phyloP scores from a whole-genome alignment of 148 eudicot genomes.

The Persicaria tinctoria region DNA sequence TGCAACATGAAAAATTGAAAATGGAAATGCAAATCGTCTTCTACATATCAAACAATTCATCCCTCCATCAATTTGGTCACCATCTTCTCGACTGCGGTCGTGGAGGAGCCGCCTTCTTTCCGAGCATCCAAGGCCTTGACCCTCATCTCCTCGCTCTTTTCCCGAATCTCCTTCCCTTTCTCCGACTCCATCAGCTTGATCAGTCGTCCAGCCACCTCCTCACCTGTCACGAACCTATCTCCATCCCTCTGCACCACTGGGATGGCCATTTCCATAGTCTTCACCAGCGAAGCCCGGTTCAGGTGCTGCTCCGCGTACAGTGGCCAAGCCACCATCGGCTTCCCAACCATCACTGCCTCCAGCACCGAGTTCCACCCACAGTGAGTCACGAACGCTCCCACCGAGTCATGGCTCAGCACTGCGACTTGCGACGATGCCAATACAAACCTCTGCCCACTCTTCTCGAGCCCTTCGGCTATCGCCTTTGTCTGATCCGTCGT shows the following conservation, averaged over 20 bases:
- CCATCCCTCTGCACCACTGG: constrained; percentile 10
- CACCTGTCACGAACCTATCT: constrained; percentile 11
- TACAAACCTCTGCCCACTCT: constrained; percentile 18
- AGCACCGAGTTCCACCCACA: constrained; percentile 32
- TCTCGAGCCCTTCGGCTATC: constrained; percentile 21
- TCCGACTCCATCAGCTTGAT: constrained; percentile 13
- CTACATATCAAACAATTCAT: too few species aligned
- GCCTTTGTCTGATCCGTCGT: constrained; percentile 18
- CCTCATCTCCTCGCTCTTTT: constrained; percentile 7
- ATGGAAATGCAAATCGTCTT: too few species aligned
- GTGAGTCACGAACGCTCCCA: constrained; percentile 27
- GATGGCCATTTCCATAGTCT: constrained; percentile 22
- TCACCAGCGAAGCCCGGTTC: constrained; percentile 21
- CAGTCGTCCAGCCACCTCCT: constrained; percentile 7
- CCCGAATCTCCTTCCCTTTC: constrained; percentile 8
- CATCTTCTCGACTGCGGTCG: constrained; percentile 4
- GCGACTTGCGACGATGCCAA: constrained; percentile 17
- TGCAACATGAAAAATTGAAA: too few species aligned
- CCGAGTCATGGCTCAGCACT: constrained; percentile 20
- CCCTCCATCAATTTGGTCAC: not conserved
- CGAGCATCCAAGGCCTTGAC: constrained; percentile 13
- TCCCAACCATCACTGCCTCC: constrained; percentile 21
- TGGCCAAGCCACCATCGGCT: constrained; percentile 30
- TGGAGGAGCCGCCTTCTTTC: constrained; percentile 13
- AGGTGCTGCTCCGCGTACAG: constrained; percentile 24